Percentiles rank a stretch among this genome's conserved stretches.
These are phyloP conservation scores for Neonectria sp. DNA, from an alignment of 2,329 filamentous ascomycete species.

Conservation along the genomic window DNA sequence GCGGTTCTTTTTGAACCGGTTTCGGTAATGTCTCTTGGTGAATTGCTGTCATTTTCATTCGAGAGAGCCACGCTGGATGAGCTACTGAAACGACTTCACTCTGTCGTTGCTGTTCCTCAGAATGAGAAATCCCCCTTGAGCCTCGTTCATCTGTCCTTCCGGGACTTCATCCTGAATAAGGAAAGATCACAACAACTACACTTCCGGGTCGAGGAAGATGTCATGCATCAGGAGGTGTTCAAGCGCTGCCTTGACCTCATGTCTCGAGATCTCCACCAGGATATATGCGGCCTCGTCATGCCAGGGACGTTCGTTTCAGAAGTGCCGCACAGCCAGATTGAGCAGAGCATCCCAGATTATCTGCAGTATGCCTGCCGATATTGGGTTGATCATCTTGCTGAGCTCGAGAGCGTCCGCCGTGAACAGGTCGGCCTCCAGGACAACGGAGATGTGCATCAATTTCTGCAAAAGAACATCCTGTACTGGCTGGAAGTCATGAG, in stretches of 20 bases:
- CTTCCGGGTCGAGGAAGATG: background rate
- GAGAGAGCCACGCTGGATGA: no score
- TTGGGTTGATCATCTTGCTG: constrained; percentile 23
- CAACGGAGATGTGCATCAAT: no score
- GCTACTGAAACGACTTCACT: background rate
- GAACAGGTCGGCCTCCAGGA: no score
- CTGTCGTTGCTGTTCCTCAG: constrained; percentile 7
- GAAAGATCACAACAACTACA: background rate
- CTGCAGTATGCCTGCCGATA: constrained; percentile 19
- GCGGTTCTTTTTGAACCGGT: constrained; percentile 7
- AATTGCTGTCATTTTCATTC: no score
- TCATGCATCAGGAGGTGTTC: constrained; percentile 1
- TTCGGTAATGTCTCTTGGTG: no score
- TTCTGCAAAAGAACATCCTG: no score
- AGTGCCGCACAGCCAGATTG: background rate
- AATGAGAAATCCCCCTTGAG: background rate
- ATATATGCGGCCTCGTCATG: constrained; percentile 4
- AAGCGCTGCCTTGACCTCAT: constrained; percentile 13
- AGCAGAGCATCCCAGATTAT: background rate
- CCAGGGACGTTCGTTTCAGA: constrained; percentile 7
- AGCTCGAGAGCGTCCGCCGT: background rate
- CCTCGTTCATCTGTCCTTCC: constrained; percentile 23
- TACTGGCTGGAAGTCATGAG: no score
- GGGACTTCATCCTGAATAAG: constrained; percentile 20
- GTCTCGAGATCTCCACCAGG: constrained; percentile 3